These are phyloP conservation scores for Trichoderma endophyticum DNA, from an alignment of 2,329 filamentous ascomycete genomes.

Conservation along the genomic window DNA sequence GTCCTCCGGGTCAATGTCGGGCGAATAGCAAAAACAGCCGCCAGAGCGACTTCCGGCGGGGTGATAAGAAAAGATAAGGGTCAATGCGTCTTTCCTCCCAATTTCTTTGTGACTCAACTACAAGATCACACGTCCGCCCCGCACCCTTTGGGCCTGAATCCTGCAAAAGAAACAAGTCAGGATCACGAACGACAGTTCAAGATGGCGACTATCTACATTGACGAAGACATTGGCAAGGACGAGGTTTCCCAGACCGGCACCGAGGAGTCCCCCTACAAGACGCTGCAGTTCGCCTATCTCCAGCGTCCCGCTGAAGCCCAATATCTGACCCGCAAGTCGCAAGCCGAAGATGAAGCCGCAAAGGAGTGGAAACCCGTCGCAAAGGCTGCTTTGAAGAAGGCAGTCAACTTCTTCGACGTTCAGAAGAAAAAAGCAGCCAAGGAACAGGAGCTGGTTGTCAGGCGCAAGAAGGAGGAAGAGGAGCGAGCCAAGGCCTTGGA, in stretches of 20 bases:
- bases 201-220: slow-evolving; percentile 49
- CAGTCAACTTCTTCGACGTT: slow-evolving; percentile 23
- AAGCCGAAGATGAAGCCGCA: slow-evolving; percentile 37
- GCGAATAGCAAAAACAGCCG: background rate
- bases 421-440: slow-evolving; percentile 26
- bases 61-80: slow-evolving; percentile 20
- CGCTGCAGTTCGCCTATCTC: slow-evolving; percentile 72
- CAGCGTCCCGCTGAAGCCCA: slow-evolving; percentile 31
- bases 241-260: slow-evolving; percentile 64
- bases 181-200: background rate
- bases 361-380: slow-evolving; percentile 34
- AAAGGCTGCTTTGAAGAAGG: slow-evolving; percentile 25
- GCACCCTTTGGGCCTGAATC: background rate
- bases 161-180: slow-evolving; percentile 1
- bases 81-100: background rate
- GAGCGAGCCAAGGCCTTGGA: slow-evolving; percentile 49
- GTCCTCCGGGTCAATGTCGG: slow-evolving; percentile 7
- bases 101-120: slow-evolving; percentile 16
- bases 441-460: slow-evolving; percentile 23
- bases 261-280: slow-evolving; percentile 75
- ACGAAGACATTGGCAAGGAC: slow-evolving; percentile 75
- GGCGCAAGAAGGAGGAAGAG: slow-evolving; percentile 24
- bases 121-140: slow-evolving; percentile 11
- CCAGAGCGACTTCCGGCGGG: slow-evolving; percentile 15
- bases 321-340: slow-evolving; percentile 46